Evolutionary conservation across 257 asterid genomes (phyloP).

Genomic region (Nicotiana sylvestris): DNA sequence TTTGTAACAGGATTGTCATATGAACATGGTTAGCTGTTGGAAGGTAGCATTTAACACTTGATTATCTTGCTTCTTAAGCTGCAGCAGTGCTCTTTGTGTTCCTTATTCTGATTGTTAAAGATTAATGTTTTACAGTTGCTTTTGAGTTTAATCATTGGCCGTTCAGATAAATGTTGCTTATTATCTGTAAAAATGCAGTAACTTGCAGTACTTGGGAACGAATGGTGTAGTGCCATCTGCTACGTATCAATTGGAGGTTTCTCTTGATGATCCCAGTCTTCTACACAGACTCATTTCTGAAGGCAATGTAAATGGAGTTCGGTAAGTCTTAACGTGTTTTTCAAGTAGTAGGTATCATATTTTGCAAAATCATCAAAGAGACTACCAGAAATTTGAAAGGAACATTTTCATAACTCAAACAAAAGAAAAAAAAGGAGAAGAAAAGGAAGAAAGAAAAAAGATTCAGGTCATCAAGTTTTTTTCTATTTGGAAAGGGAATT

Average conservation of each 20-base stretch:
- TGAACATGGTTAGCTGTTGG: not conserved
- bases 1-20: not conserved
- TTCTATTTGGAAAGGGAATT: slow-evolving; percentile 3
- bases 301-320: slow-evolving; percentile 67
- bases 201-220: slow-evolving; percentile 43
- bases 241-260: slow-evolving; percentile 41
- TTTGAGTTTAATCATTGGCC: not conserved
- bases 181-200: slow-evolving; percentile 44
- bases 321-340: slow-evolving; percentile 45
- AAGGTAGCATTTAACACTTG: slow-evolving; percentile 17
- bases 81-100: slow-evolving; percentile 16
- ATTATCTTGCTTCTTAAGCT: not conserved
- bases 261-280: slow-evolving; percentile 49
- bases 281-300: slow-evolving; percentile 81
- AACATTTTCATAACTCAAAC: not conserved
- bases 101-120: not conserved
- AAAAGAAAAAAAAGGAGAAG: not conserved
- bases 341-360: not conserved
- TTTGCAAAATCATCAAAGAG: not conserved
- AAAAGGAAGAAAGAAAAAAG: not conserved
- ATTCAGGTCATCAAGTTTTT: not conserved
- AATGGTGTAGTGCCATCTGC: slow-evolving; percentile 56
- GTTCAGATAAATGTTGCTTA: not conserved
- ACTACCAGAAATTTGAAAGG: not conserved
- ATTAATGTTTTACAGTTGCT: not conserved